Evolutionary conservation across 805 yeast genomes (phyloP).

Genomic region (Pichia rugopelliculosa): DNA sequence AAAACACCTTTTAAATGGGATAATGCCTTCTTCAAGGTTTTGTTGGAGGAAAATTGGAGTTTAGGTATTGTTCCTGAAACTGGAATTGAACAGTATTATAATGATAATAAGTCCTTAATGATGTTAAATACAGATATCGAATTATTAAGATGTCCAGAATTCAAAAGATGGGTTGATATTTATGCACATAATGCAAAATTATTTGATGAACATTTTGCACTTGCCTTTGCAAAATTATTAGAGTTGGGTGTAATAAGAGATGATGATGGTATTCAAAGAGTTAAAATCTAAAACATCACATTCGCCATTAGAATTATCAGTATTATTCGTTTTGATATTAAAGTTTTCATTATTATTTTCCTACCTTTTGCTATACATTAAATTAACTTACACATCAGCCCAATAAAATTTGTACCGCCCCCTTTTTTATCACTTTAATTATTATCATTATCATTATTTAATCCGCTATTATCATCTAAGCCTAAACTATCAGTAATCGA

Average conservation of each 20-base stretch:
- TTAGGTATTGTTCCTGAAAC: conserved; percentile 34
- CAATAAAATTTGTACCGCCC: background rate
- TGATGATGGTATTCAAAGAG: conserved; percentile 26
- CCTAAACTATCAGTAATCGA: conserved; percentile 37
- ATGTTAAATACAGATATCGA: conserved; percentile 83
- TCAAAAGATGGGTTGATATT: conserved; percentile 51
- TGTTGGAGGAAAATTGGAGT: conserved; percentile 44
- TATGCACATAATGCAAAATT: conserved; percentile 60
- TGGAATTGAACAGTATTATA: conserved; percentile 34
- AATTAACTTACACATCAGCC: background rate
- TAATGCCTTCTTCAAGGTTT: conserved; percentile 36
- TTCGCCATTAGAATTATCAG: no score
- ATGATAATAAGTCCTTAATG: conserved; percentile 45
- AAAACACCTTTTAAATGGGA: conserved; percentile 33
- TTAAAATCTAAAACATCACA: conserved; percentile 20
- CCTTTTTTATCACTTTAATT: background rate
- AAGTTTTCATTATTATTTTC: background rate
- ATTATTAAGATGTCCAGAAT: conserved; percentile 47
- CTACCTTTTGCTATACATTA: background rate
- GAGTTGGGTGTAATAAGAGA: conserved; percentile 37
- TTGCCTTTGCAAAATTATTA: conserved; percentile 57
- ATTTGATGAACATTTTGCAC: conserved; percentile 58
- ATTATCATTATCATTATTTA: conserved; percentile 9
- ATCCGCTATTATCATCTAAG: conserved; percentile 43
- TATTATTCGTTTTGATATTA: background rate